Evolutionary conservation across 257 asterid species (phyloP).

Genomic region (Anisodus tanguticus): DNA sequence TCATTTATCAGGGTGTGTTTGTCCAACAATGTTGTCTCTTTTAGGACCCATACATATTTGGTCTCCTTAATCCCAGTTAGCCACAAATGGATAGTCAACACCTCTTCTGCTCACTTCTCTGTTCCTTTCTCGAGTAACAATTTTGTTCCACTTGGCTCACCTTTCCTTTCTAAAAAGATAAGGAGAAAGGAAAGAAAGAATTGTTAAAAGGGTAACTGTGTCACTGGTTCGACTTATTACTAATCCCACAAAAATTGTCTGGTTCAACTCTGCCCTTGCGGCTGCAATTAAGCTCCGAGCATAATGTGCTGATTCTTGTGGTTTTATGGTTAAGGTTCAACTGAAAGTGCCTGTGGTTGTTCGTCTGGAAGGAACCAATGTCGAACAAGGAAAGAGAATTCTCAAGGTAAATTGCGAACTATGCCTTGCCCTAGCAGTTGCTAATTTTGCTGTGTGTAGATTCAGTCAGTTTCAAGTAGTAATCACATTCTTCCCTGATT

Average conservation of each 20-base stretch:
- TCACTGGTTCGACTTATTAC: not conserved
- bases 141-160: not conserved
- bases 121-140: not conserved
- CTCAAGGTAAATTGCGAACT: conserved; percentile 61
- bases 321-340: conserved; percentile 61
- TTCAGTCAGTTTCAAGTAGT: not conserved
- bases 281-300: not conserved
- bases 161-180: not conserved
- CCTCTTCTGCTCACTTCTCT: not conserved
- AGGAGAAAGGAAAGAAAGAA: not conserved
- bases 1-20: not conserved
- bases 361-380: conserved; percentile 98
- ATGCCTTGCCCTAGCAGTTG: not conserved
- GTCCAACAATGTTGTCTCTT: not conserved
- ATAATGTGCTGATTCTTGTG: conserved; percentile 12
- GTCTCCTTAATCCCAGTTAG: not conserved
- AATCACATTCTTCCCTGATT: not conserved
- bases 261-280: not conserved
- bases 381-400: conserved; percentile 94
- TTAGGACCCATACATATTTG: not conserved
- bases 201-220: not conserved
- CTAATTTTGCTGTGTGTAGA: not conserved
- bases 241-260: not conserved
- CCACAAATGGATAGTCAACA: not conserved
- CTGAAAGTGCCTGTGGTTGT: conserved; percentile 92